These are phyloP conservation scores for Schizochytrium sp. DNA, from an alignment of 108 stramenopile species.

Conservation along the genomic window DNA sequence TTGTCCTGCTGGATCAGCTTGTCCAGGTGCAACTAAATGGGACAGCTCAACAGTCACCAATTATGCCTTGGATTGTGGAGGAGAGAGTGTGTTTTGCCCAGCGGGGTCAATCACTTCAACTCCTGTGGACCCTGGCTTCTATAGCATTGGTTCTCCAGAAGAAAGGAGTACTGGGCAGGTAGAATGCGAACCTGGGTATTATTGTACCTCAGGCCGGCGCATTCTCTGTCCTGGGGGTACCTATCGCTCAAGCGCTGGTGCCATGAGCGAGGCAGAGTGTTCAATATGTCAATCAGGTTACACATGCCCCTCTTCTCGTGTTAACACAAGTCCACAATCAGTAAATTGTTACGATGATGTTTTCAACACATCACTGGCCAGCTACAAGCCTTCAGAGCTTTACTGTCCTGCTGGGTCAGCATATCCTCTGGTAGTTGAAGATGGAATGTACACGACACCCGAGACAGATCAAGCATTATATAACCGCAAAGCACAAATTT, in stretches of 20 bases:
- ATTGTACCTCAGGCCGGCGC: slow-evolving; percentile 17
- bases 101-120: slow-evolving; percentile 1
- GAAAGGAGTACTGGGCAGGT: slow-evolving; percentile 29
- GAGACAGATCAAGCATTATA: not conserved
- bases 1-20: slow-evolving; percentile 33
- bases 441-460: slow-evolving; percentile 24
- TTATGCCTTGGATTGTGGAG: not conserved
- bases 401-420: slow-evolving; percentile 45
- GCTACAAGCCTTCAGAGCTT: not conserved
- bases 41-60: not conserved
- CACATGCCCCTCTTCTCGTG: not conserved
- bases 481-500: slow-evolving; percentile 16
- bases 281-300: slow-evolving; percentile 10
- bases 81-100: not conserved
- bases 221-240: slow-evolving; percentile 37
- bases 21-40: not conserved
- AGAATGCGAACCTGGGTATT: slow-evolving; percentile 34
- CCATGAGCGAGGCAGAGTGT: slow-evolving; percentile 8
- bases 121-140: slow-evolving; percentile 49
- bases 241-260: not conserved
- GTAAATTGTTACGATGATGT: slow-evolving; percentile 32
- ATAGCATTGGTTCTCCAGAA: slow-evolving; percentile 29
- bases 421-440: not conserved
- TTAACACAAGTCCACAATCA: slow-evolving; percentile 26
- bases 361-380: not conserved